Percentiles rank a stretch among this genome's conserved stretches.
Evolutionary conservation across 2,329 filamentous ascomycete species (phyloP).

Genomic region (Ambrosiella cleistominuta): DNA sequence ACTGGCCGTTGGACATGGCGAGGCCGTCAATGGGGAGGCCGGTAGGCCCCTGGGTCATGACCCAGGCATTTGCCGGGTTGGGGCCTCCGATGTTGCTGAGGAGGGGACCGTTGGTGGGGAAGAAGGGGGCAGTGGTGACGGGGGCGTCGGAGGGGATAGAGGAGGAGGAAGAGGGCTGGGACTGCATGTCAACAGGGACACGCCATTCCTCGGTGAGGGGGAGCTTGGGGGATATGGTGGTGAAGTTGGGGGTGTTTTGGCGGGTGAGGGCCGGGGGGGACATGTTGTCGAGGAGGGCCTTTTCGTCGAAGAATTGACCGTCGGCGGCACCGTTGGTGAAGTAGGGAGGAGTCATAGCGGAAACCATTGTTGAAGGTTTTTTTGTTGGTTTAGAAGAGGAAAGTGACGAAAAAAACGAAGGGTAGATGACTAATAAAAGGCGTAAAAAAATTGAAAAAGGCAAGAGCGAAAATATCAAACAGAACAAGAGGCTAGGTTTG

Average conservation of each 20-base stretch:
- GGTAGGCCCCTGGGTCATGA: conserved; percentile 19
- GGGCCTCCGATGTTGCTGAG: background rate
- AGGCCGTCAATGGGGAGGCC: conserved; percentile 20
- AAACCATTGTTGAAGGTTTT: conserved; percentile 3
- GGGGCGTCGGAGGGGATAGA: background rate
- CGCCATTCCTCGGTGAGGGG: conserved; percentile 26
- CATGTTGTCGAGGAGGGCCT: conserved; percentile 30
- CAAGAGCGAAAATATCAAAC: background rate
- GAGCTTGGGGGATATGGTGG: conserved; percentile 44
- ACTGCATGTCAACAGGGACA: conserved; percentile 47
- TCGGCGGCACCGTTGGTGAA: background rate
- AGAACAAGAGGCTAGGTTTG: background rate
- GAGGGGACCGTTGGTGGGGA: background rate
- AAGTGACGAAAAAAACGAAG: background rate
- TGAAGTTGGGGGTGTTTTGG: conserved; percentile 38
- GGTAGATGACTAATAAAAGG: background rate
- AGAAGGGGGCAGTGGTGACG: background rate
- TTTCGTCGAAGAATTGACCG: conserved; percentile 5
- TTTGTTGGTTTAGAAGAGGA: background rate
- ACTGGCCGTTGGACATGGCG: background rate
- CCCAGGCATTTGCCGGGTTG: conserved; percentile 44
- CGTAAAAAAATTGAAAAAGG: background rate
- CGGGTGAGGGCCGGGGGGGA: conserved; percentile 46
- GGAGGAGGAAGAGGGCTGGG: conserved; percentile 39
- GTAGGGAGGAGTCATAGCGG: conserved; percentile 5